Conservation (phyloP, 441 rosid genomes). For the Euphorbia schlechtendalii region DNA sequence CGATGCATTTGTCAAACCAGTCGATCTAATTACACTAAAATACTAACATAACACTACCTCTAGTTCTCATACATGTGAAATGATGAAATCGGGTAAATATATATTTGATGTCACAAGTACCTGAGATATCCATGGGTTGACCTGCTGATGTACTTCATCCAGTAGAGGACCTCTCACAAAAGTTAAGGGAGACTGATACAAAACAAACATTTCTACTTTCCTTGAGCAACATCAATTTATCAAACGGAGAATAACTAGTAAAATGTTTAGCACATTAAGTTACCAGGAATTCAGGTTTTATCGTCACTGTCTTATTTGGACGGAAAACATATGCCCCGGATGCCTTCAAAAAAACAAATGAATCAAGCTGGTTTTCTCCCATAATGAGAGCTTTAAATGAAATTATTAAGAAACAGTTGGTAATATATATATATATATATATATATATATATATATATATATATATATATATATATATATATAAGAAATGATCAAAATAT, state of each 20-base stretch:
- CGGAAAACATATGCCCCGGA: conserved; percentile 93
- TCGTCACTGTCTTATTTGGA: conserved; percentile 65
- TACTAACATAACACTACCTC: no score
- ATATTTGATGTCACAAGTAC: conserved; percentile 28
- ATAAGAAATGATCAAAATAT: no score
- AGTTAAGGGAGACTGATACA: conserved; percentile 57
- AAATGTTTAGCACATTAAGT: conserved; percentile 30
- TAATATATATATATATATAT: no score
- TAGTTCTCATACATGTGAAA: no score
- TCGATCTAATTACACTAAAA: no score
- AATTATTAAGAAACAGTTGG: conserved; percentile 9
- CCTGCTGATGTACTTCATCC: conserved; percentile 79
- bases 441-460: no score
- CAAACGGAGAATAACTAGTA: conserved; percentile 6
- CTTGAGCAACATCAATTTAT: conserved; percentile 9
- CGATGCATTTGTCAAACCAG: no score
- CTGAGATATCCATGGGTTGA: conserved; percentile 84
- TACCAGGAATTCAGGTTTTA: conserved; percentile 47
- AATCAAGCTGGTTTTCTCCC: conserved; percentile 7
- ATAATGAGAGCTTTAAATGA: neutral
- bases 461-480: no score
- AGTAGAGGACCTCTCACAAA: conserved; percentile 60
- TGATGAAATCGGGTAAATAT: conserved; percentile 9
- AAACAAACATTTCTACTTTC: conserved; percentile 11
- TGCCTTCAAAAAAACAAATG: conserved; percentile 33